Percentiles rank a stretch among this genome's conserved stretches.
phyloP scores from a whole-genome alignment of 768 basidiomycete genomes.

The Pisolithus albus region DNA sequence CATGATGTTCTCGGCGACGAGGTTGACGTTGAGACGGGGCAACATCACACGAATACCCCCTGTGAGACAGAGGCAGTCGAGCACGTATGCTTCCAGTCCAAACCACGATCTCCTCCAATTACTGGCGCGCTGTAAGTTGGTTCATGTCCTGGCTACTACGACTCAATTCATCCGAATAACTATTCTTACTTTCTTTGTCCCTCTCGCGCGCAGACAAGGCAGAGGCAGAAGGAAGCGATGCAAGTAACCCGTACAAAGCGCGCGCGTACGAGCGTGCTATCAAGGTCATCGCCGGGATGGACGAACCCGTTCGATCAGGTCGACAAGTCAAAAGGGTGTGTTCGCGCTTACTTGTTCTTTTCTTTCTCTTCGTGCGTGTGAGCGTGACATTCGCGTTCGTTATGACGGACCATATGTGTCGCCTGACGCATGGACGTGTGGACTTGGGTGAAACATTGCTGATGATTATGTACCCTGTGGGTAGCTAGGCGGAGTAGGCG shows the following conservation, averaged over 20 bases:
- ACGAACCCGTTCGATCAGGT: slow-evolving; percentile 38
- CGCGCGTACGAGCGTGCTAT: slow-evolving; percentile 47
- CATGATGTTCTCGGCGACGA: slow-evolving; percentile 23
- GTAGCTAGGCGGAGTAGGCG: slow-evolving; percentile 29
- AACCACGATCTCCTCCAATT: slow-evolving; percentile 36
- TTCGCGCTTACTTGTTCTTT: no score
- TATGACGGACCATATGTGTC: no score
- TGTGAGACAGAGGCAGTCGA: slow-evolving; percentile 1
- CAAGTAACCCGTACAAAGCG: slow-evolving; percentile 43
- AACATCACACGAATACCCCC: neutral
- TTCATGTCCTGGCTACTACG: neutral
- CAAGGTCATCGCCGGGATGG: slow-evolving; percentile 31
- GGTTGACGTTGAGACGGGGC: slow-evolving; percentile 1
- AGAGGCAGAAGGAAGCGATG: slow-evolving; percentile 32
- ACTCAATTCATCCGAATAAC: neutral
- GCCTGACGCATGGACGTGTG: no score
- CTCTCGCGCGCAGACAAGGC: slow-evolving; percentile 28
- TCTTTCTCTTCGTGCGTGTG: no score
- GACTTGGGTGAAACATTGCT: neutral
- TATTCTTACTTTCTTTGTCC: neutral
- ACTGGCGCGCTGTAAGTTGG: slow-evolving; percentile 36
- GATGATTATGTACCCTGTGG: neutral
- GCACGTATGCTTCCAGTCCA: slow-evolving; percentile 16
- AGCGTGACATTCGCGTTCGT: no score
- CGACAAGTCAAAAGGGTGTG: slow-evolving; percentile 30